These are phyloP conservation scores for Trichodelitschia bisporula DNA, from an alignment of 495 filamentous ascomycete genomes.

Conservation along the genomic window DNA sequence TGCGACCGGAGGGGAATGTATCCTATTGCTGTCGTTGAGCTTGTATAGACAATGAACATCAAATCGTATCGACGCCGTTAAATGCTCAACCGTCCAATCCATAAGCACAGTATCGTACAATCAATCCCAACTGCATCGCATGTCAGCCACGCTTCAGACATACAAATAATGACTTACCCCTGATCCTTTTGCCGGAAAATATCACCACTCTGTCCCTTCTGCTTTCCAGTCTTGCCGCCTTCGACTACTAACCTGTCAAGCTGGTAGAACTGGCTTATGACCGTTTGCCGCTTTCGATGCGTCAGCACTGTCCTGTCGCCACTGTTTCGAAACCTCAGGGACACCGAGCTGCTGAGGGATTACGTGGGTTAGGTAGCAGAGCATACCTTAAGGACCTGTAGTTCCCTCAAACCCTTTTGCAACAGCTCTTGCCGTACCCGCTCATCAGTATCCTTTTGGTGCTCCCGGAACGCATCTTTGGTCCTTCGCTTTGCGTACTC, in stretches of 20 bases:
- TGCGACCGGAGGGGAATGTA: too few species aligned
- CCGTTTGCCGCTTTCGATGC: slow-evolving; percentile 57
- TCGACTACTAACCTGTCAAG: slow-evolving; percentile 82
- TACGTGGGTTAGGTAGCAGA: background rate
- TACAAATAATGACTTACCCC: slow-evolving; percentile 51
- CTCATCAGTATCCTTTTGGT: slow-evolving; percentile 40
- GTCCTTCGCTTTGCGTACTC: slow-evolving; percentile 86
- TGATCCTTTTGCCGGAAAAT: slow-evolving; percentile 62
- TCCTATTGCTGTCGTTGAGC: too few species aligned
- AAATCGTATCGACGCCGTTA: too few species aligned
- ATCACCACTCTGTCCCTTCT: slow-evolving; percentile 39
- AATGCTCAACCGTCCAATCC: too few species aligned
- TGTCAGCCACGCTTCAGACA: too few species aligned
- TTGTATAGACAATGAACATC: too few species aligned
- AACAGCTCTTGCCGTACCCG: slow-evolving; percentile 66
- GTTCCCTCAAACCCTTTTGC: slow-evolving; percentile 63
- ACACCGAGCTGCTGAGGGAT: too few species aligned
- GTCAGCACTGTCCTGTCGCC: too few species aligned
- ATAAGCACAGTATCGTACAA: too few species aligned
- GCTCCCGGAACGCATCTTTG: slow-evolving; percentile 65
- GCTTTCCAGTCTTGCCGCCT: slow-evolving; percentile 56
- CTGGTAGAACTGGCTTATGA: slow-evolving; percentile 87
- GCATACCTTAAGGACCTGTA: slow-evolving; percentile 82
- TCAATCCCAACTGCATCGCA: too few species aligned
- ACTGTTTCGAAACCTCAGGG: too few species aligned